A percentile compares a stretch with the other conserved stretches of the same genome.
Evolutionary conservation across 75 land plant genomes (phyloP).

Genomic region (Isoetes taiwanensis): DNA sequence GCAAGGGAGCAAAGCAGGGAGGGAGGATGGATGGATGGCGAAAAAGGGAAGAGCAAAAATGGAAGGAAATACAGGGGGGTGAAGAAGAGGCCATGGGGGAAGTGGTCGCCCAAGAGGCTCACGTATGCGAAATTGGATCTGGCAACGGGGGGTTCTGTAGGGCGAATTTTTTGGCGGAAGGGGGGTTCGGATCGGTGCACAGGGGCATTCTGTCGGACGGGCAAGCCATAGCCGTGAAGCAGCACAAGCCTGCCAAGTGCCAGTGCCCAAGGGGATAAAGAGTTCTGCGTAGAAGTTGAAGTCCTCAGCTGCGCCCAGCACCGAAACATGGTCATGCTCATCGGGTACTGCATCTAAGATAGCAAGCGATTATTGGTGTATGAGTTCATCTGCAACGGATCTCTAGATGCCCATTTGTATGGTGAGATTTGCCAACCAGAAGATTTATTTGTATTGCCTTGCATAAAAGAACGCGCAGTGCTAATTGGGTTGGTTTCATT

Average conservation of each 20-base stretch:
- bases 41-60: no score
- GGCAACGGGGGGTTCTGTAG: slow-evolving; percentile 1
- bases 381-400: slow-evolving; percentile 1
- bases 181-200: not conserved
- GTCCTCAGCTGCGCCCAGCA: slow-evolving; percentile 5
- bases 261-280: not conserved
- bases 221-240: not conserved
- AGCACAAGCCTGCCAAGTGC: slow-evolving; percentile 1
- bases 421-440: no score
- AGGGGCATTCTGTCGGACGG: not conserved
- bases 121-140: no score
- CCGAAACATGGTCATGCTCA: not conserved
- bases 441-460: no score
- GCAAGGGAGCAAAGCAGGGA: no score
- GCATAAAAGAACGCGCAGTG: no score
- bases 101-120: no score
- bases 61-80: no score
- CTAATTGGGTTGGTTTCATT: no score
- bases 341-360: slow-evolving; percentile 37
- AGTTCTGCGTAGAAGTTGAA: slow-evolving; percentile 2
- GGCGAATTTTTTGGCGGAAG: not conserved
- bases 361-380: slow-evolving; percentile 48
- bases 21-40: no score
- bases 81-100: no score
- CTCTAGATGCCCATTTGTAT: not conserved